A percentile compares a stretch with the other conserved stretches of the same genome.
These are phyloP conservation scores for Camelina neglecta DNA, from an alignment of 345 rosid genomes.

Conservation along the genomic window DNA sequence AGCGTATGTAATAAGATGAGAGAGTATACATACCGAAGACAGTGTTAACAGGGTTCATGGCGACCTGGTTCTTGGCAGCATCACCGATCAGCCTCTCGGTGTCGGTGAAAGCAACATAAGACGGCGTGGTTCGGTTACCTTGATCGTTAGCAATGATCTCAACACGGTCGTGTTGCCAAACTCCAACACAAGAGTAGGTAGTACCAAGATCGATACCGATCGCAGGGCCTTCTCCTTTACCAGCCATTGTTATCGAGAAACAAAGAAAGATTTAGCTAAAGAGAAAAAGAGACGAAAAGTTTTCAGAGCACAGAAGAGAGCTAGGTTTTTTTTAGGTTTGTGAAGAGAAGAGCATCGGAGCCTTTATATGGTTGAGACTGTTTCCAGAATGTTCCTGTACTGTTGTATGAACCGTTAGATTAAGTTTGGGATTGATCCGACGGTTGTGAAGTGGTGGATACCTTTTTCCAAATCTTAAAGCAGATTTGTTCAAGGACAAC, in stretches of 20 bases:
- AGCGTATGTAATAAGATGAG: neutral
- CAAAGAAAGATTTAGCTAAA: neutral
- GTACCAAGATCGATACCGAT: constrained; percentile 50
- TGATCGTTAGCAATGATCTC: constrained; percentile 49
- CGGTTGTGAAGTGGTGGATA: neutral
- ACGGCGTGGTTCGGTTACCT: constrained; percentile 46
- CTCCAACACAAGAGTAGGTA: constrained; percentile 49
- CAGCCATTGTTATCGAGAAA: constrained; percentile 16
- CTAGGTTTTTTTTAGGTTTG: neutral
- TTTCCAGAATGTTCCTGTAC: neutral
- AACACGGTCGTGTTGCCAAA: constrained; percentile 48
- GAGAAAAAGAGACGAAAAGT: neutral
- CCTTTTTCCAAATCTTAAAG: neutral
- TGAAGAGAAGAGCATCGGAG: neutral
- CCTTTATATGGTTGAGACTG: neutral
- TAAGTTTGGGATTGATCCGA: neutral
- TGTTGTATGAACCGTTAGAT: neutral
- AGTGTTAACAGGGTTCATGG: constrained; percentile 54
- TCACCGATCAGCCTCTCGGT: constrained; percentile 52
- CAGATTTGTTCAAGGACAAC: neutral
- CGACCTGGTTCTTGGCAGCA: constrained; percentile 56
- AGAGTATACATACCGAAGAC: constrained; percentile 49
- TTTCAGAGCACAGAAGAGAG: neutral
- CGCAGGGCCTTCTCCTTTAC: constrained; percentile 43
- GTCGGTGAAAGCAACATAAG: constrained; percentile 51